Evolutionary conservation across 2,329 filamentous ascomycete species (phyloP), one percentile per base, ranked within the genome.

Genomic region (Epichloe sp.): DNA sequence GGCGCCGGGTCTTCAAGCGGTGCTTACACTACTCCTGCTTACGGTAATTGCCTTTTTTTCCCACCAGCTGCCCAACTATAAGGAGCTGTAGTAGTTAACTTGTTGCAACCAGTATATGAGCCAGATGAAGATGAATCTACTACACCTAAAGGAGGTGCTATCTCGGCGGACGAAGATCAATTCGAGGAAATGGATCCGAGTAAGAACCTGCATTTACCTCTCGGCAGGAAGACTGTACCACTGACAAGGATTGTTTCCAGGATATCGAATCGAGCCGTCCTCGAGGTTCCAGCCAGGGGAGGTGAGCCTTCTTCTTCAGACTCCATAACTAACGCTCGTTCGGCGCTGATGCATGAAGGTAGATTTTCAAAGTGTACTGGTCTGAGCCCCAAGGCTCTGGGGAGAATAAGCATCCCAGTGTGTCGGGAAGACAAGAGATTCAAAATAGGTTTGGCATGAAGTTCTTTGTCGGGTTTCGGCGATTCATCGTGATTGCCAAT

Each of bases 351-450:
- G 36, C 5, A 17, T 23, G 2, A 2, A 19, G 11, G 14, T 51
- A 77, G 75, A 72, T 80, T 17, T 76, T 79, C 62, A 80, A 79
- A 57, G 68, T 77, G 2, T 60, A 73, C 17, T 80, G 77, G 76
- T 69, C 71, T 8, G 76, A 80, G 46, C 77, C 77, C 0, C 63
- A 64, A 26, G 76, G 75, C 10, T 56, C 61, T 48, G 55, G 60
- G 19, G 62, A 63, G 14, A 64, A 65, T 2, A 46, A 56, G 40
- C 51, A 62, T 3, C 56, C 60, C 1, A 65, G 62, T 11, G 59
- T 69, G 6, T 68, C 64, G 7, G 66, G 61, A 23, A 63, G 58
- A 41, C 59, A 64, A 5, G 65, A 62, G 34, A 63, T 65, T 21
- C 63, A 63, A 46, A 67, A 67, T 35, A 60, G 61, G 35, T 63